A percentile compares a stretch with the other conserved stretches of the same genome.
Evolutionary conservation across 352 stramenopile genomes (phyloP).

Genomic region (Phytophthora capsici): DNA sequence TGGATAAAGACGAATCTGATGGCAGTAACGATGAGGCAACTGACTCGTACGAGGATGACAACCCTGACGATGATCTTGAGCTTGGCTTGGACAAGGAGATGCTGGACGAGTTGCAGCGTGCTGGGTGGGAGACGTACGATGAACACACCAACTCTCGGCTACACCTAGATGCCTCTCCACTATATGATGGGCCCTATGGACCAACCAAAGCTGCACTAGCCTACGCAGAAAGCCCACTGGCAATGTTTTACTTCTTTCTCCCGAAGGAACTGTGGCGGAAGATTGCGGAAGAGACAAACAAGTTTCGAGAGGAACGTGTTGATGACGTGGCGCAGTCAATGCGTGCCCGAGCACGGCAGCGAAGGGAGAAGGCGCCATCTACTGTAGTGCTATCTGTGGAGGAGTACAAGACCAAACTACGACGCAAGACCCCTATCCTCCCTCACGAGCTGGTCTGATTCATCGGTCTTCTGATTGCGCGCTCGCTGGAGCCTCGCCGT

Average conservation of each 20-base stretch:
- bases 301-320: neutral
- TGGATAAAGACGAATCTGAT: too few species aligned
- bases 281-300: neutral
- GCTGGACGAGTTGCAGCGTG: too few species aligned
- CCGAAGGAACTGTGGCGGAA: slow-evolving; percentile 9
- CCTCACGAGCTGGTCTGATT: too few species aligned
- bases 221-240: neutral
- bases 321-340: neutral
- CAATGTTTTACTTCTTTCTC: slow-evolving; percentile 11
- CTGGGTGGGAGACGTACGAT: too few species aligned
- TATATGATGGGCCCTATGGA: neutral
- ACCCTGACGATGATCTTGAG: too few species aligned
- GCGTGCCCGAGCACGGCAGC: neutral
- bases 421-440: neutral
- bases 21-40: too few species aligned
- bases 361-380: neutral
- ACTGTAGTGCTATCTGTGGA: neutral
- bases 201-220: slow-evolving; percentile 3
- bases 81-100: too few species aligned
- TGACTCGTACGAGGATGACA: too few species aligned
- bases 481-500: too few species aligned
- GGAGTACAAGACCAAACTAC: neutral
- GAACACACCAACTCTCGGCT: too few species aligned
- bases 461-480: too few species aligned
- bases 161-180: too few species aligned